Percentiles rank a stretch among this genome's conserved stretches.
Evolutionary conservation across 495 filamentous ascomycete genomes (phyloP).

Genomic region (Beverwykella pulmonaria): DNA sequence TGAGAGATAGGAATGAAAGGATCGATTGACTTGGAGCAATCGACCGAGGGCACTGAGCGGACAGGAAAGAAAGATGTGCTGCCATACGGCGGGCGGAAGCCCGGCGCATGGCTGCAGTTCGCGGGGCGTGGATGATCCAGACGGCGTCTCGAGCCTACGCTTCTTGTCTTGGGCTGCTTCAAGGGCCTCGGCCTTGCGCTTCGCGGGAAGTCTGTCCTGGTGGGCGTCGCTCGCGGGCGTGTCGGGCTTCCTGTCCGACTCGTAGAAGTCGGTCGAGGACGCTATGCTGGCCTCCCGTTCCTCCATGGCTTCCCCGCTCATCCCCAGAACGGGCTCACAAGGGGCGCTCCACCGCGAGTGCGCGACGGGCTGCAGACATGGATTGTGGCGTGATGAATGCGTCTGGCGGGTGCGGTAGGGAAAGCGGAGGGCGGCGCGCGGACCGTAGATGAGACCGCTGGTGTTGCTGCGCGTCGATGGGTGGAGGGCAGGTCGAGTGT

Average conservation of each 20-base stretch:
- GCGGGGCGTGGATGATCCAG: not conserved
- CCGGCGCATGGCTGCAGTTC: slow-evolving; percentile 24
- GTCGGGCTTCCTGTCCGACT: slow-evolving; percentile 27
- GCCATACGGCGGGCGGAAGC: slow-evolving; percentile 43
- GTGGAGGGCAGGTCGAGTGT: not conserved
- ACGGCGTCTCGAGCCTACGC: slow-evolving; percentile 25
- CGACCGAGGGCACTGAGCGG: slow-evolving; percentile 40
- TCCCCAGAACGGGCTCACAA: slow-evolving; percentile 24
- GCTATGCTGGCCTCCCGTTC: slow-evolving; percentile 30
- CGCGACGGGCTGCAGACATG: slow-evolving; percentile 29
- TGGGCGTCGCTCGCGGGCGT: not conserved
- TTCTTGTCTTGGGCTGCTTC: slow-evolving; percentile 28
- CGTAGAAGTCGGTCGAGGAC: slow-evolving; percentile 38
- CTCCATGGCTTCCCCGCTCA: slow-evolving; percentile 31
- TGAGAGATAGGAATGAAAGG: slow-evolving; percentile 52
- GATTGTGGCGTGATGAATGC: slow-evolving; percentile 1
- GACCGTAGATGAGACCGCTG: not conserved
- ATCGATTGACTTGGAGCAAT: slow-evolving; percentile 44
- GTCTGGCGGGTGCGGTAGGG: not conserved
- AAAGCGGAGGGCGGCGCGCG: not conserved
- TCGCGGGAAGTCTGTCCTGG: slow-evolving; percentile 5
- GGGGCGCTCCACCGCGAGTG: slow-evolving; percentile 18
- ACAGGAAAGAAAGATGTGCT: slow-evolving; percentile 45
- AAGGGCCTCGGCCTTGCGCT: slow-evolving; percentile 35
- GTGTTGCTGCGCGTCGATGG: not conserved